Conservation (phyloP, 441 rosid species). For the Isatis lusitanica region DNA sequence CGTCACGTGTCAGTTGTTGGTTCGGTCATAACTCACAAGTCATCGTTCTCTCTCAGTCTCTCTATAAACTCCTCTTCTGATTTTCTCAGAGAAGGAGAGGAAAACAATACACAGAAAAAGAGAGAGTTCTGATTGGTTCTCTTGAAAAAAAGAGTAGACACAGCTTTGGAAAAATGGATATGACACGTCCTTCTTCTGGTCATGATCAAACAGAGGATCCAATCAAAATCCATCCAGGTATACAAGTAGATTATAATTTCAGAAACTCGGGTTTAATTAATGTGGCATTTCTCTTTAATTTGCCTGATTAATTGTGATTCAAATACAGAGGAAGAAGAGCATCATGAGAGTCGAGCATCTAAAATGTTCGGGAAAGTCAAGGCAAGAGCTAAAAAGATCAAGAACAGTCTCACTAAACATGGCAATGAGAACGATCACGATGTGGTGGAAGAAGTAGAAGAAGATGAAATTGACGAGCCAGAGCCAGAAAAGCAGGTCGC, state of each 20-base stretch:
- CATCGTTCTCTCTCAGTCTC: not conserved
- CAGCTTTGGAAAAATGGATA: constrained; percentile 26
- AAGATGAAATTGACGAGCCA: constrained; percentile 48
- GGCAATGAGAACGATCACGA: constrained; percentile 45
- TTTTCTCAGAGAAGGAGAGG: not conserved
- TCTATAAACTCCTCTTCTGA: constrained; percentile 7
- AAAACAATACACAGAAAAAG: not conserved
- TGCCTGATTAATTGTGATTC: not conserved
- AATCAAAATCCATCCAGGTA: not conserved
- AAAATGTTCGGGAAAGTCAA: constrained; percentile 66
- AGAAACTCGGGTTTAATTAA: not conserved
- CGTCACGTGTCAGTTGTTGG: constrained; percentile 12
- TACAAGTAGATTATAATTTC: not conserved
- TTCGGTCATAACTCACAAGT: constrained; percentile 5
- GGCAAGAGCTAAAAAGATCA: constrained; percentile 73
- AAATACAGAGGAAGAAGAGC: constrained; percentile 49
- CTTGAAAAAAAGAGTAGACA: not conserved
- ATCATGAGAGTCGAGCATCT: constrained; percentile 52
- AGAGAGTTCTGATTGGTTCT: not conserved
- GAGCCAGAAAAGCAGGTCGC: constrained; percentile 40
- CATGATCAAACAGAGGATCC: constrained; percentile 12
- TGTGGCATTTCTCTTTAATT: not conserved
- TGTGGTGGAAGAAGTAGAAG: constrained; percentile 44
- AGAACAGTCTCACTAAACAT: constrained; percentile 55
- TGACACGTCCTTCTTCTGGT: constrained; percentile 16